Base-by-base conservation (phyloP, 352 stramenopile genomes). In the Pilasporangium apinafurcum region DNA sequence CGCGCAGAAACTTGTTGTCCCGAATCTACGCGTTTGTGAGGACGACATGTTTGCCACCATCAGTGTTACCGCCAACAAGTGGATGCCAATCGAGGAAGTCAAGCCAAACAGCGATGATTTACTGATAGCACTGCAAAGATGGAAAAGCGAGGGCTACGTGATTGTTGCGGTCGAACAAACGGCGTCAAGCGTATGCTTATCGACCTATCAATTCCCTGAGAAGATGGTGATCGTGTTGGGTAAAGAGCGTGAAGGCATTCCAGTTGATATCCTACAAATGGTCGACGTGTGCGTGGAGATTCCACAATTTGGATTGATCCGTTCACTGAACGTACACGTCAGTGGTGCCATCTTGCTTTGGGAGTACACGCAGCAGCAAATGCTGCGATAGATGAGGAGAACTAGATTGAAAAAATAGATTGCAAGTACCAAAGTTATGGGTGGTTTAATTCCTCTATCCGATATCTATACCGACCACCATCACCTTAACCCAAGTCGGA, bases 251-350 rank as follows among this genome's bases (percentile, higher is more conserved):
- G 90, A 97, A 62, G 96, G 96, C 0, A 96, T 99, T 17, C 95
- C 95, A 0, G 85, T 98, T 10, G 80, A 98, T 37, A 82, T 98
- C 29, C 68, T 99, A 8, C 83, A 97, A 46, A 65, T 89, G 26
- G 87, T 98, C n/a, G 95, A 98, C 52, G 59, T 92, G 14, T 98
- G 95, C 49, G 86, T 98, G 20, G 95, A 99, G 65, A 98, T 99
- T 61, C 96, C 96, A 14, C 96, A 99, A 57, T 86, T 98, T 38
- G 96, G 96, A 1, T 86, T 98, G 31, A 97, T 98, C 39, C 80
- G 96, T 6, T 98, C 86, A 37, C 79, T 99, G 22, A 99, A 99
- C 51, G 95, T 98, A 33, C 96, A 99, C 56, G 96, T 98, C 17
- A 97, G 85, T 46, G 95, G 92, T 37, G 92, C 95, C 16, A 79